Base-by-base conservation (phyloP, 192 early-diverging fungal species). In the Coemansia sp. region DNA sequence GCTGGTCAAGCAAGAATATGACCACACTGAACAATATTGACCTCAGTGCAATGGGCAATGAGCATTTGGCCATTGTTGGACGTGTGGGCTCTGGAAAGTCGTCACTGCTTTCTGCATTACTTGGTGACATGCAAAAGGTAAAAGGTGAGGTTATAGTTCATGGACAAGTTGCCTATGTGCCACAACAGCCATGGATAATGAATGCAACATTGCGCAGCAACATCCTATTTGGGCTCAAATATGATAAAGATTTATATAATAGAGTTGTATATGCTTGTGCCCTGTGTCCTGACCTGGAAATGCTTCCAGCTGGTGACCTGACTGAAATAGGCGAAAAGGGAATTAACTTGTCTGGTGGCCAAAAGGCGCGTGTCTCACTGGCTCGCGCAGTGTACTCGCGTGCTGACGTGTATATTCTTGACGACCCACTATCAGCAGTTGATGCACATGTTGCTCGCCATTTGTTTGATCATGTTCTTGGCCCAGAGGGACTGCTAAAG, bases 301-400 rank as follows among this genome's bases (percentile, higher is more conserved):
- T 91, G 35, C 57, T 96, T 47, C 73, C 84, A 19, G 84, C 80
- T 18, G 90, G 92, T 5, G 94, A 96, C 74, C 60, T 82, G 59
- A 92, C 91, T 4, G 93, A 96, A 57, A 89, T 92, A 70, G 90
- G 92, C 18, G 89, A 91, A 69, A 82, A 83, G 50, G 92, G 92
- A 22, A 85, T 92, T 51, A 93, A 88, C 34, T 75, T 94, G 8
- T 88, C 86, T 23, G 92, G 92, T 56, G 92, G 92, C 5, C 92
- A 94, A 54, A 92, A 90, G 64, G 83, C 86, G 81, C 85, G 70
- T 38, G 39, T 65, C 13, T 48, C 63, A 9, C 32, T 65, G 40
- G 63, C 63, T 1, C 61, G 88, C 32, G 91, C 93, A 0, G 88
- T 92, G 21, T 95, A 95, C 63, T 77, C 88, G 21, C 80, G 84